Evolutionary conservation across 495 filamentous ascomycete genomes (phyloP), one percentile per base, ranked within the genome.

Genomic region (Parachaetomium inaequale): DNA sequence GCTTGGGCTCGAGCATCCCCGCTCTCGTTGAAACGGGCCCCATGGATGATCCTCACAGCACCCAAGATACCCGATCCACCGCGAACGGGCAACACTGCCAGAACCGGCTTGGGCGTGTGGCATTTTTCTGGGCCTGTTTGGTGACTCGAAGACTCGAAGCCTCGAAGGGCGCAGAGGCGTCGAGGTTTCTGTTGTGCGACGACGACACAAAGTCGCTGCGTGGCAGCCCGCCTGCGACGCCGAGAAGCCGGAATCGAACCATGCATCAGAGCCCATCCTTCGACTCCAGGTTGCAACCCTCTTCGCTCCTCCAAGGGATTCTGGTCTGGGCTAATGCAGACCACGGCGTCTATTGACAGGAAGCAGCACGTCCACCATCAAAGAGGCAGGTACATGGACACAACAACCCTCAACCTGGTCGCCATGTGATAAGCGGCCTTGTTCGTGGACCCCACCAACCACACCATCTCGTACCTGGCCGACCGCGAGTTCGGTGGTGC

Each of bases 331-430:
- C 40, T 7, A 21, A 55, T 28, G 32, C 55, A 58, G 14, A 11
- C 19, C 53, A 29, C 2, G n/a, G 2, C n/a, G 15, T 58, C 42
- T 50, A 50, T 59, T 49, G 55, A 36, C 29, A 45, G 15, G 1
- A 10, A 31, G n/a, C 42, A 17, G 28, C 15, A 10, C 3, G 2
- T 19, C 42, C 23, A 11, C 23, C 23, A 25, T 50, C 19, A 50
- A 59, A 59, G 12, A 59, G 56, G 56, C 56, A 59, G 56, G 56
- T 59, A 45, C 14, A 7, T 17, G 42, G 10, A 19, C 42, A 46
- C 25, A 31, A 12, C 54, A 38, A 2, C 38, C 21, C 40, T 36
- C 29, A 38, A 50, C 56, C 46, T 10, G 56, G 45, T 28, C 31
- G 29, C 56, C 56, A 59, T 59, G 56, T 59, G 36, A 52, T 40